A percentile compares a stretch with the other conserved stretches of the same genome.
Conservation (phyloP, 83 land plant species). For the Thuja plicata region DNA sequence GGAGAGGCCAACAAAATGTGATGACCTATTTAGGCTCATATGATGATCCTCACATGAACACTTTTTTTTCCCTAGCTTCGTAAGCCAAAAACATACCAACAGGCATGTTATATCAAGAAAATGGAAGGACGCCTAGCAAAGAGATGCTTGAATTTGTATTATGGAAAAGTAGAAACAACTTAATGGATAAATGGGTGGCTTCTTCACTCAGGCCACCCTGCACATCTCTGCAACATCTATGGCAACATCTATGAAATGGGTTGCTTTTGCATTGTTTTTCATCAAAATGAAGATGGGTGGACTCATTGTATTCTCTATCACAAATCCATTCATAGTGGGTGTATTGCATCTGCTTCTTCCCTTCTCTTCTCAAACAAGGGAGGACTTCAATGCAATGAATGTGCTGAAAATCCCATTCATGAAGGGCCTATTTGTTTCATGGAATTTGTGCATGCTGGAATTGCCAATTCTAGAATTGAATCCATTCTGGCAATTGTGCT, state of each 20-base stretch:
- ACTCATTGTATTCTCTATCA: background rate
- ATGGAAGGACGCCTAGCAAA: too few relatives aligned
- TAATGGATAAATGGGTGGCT: background rate
- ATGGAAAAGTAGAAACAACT: background rate
- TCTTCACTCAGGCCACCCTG: background rate
- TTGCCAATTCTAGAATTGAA: too few relatives aligned
- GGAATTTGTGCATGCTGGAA: too few relatives aligned
- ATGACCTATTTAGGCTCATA: too few relatives aligned
- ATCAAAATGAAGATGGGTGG: background rate
- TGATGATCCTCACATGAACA: too few relatives aligned
- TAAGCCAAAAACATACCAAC: too few relatives aligned
- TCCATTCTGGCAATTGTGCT: too few relatives aligned
- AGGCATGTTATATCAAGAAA: too few relatives aligned
- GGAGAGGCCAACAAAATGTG: too few relatives aligned
- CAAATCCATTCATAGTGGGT: background rate
- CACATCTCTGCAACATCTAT: background rate
- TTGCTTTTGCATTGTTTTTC: background rate
- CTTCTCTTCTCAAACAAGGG: background rate
- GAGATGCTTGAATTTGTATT: background rate
- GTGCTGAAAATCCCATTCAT: too few relatives aligned
- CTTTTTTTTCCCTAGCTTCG: too few relatives aligned
- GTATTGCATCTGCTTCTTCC: background rate
- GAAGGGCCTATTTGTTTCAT: too few relatives aligned
- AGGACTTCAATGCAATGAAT: background rate
- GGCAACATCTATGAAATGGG: background rate